phyloP scores from a whole-genome alignment of 257 asterid genomes.

The Verbascum thapsus region DNA sequence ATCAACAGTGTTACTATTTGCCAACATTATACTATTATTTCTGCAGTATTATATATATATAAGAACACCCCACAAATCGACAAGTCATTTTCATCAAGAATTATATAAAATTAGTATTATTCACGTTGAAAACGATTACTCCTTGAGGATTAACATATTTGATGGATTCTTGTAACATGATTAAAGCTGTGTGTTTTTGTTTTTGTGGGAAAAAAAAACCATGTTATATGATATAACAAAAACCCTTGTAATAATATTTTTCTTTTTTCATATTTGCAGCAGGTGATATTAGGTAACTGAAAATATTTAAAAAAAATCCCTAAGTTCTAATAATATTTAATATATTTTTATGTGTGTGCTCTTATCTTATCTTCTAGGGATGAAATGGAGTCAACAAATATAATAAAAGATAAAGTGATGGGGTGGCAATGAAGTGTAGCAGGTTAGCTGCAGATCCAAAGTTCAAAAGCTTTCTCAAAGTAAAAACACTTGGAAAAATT shows the following conservation, averaged over 20 bases:
- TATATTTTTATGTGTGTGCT: conserved; percentile 4
- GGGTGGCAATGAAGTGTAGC: conserved; percentile 28
- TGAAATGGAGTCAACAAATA: conserved; percentile 36
- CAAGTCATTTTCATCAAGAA: conserved; percentile 24
- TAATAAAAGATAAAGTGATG: conserved; percentile 33
- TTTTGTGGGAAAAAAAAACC: too few relatives aligned
- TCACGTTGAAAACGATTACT: too few relatives aligned
- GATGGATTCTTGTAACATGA: too few relatives aligned
- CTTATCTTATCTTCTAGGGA: conserved; percentile 41
- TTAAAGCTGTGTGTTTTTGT: too few relatives aligned
- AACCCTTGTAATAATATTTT: too few relatives aligned
- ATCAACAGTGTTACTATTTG: conserved; percentile 39
- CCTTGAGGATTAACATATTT: too few relatives aligned
- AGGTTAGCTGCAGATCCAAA: conserved; percentile 44
- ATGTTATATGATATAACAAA: too few relatives aligned
- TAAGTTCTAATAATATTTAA: conserved; percentile 8
- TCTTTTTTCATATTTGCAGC: conserved; percentile 19
- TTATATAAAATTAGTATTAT: neutral
- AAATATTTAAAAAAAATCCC: conserved; percentile 16
- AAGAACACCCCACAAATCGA: conserved; percentile 18
- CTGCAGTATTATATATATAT: too few relatives aligned
- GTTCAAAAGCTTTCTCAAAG: conserved; percentile 26
- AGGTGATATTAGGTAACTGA: conserved; percentile 24
- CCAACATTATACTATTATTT: conserved; percentile 20
- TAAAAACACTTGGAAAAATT: too few relatives aligned